Percentiles rank a stretch among this genome's conserved stretches.
Conservation (phyloP, 73 alveolate genomes). For the Paramecium octaurelia region DNA sequence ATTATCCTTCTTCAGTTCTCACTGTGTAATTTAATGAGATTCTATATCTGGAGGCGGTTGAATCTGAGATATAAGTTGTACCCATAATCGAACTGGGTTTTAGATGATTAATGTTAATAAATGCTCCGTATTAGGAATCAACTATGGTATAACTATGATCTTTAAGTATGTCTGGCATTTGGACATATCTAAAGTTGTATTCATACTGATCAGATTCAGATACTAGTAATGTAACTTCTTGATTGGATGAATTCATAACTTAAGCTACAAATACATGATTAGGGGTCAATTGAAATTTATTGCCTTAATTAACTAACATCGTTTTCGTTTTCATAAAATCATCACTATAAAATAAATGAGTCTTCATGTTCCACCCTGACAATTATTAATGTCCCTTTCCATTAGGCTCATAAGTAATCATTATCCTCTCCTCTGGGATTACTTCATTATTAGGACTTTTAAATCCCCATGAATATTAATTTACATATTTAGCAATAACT, state of each 20-base stretch:
- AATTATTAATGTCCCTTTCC: constrained; percentile 63
- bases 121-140: constrained; percentile 71
- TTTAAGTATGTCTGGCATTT: constrained; percentile 69
- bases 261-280: constrained; percentile 82
- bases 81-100: constrained; percentile 73
- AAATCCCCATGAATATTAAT: constrained; percentile 86
- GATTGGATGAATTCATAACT: constrained; percentile 63
- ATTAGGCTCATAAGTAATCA: constrained; percentile 20
- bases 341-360: constrained; percentile 74
- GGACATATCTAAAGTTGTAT: constrained; percentile 69
- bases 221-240: constrained; percentile 74
- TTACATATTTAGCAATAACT: constrained; percentile 72
- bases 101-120: constrained; percentile 77
- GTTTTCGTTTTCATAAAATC: constrained; percentile 77
- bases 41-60: constrained; percentile 81
- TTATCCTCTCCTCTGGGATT: constrained; percentile 35
- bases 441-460: not conserved
- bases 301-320: constrained; percentile 77
- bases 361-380: constrained; percentile 65
- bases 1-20: constrained; percentile 70
- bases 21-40: constrained; percentile 75
- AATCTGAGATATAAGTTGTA: constrained; percentile 78
- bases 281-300: constrained; percentile 77
- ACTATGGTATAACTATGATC: constrained; percentile 67
- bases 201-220: constrained; percentile 55